Percentiles rank a stretch among this genome's conserved stretches.
These are phyloP conservation scores for Sarocladium strictum DNA, from an alignment of 2,329 filamentous ascomycete genomes.

Conservation along the genomic window DNA sequence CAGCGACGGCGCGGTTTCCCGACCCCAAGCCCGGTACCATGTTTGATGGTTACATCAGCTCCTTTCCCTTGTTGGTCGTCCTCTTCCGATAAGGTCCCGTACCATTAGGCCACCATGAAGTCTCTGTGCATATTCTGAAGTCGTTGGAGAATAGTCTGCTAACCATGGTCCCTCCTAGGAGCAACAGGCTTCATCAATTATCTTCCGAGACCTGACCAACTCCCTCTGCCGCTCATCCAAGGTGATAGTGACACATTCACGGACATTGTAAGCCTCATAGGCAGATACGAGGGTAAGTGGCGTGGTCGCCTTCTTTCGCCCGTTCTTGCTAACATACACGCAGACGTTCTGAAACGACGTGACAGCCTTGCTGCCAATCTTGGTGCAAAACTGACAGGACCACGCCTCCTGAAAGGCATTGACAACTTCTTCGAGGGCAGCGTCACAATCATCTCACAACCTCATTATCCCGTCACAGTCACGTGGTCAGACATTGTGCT, in stretches of 20 bases:
- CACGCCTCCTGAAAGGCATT: conserved; percentile 78
- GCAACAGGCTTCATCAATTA: conserved; percentile 44
- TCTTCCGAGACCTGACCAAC: conserved; percentile 36
- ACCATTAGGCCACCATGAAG: not conserved
- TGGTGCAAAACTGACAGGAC: conserved; percentile 75
- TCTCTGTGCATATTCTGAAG: too few relatives aligned
- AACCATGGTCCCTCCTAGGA: not conserved
- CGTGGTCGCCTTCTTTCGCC: not conserved
- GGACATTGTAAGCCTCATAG: conserved; percentile 65
- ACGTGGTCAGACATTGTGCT: conserved; percentile 83
- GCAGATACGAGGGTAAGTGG: conserved; percentile 64
- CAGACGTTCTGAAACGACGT: conserved; percentile 72
- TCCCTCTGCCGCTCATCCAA: conserved; percentile 44
- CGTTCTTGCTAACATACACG: conserved; percentile 14
- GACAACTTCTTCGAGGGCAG: conserved; percentile 80
- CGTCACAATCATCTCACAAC: conserved; percentile 38
- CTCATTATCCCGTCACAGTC: conserved; percentile 33
- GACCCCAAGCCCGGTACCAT: not conserved
- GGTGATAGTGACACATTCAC: conserved; percentile 62
- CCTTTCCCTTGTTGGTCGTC: not conserved
- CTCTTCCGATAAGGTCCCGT: not conserved
- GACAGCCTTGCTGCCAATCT: conserved; percentile 83
- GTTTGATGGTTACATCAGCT: not conserved
- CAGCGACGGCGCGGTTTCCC: not conserved
- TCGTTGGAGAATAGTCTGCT: not conserved